Evolutionary conservation across 768 basidiomycete genomes (phyloP), one percentile per base, ranked within the genome.

Genomic region (Panaeolus papilionaceus): DNA sequence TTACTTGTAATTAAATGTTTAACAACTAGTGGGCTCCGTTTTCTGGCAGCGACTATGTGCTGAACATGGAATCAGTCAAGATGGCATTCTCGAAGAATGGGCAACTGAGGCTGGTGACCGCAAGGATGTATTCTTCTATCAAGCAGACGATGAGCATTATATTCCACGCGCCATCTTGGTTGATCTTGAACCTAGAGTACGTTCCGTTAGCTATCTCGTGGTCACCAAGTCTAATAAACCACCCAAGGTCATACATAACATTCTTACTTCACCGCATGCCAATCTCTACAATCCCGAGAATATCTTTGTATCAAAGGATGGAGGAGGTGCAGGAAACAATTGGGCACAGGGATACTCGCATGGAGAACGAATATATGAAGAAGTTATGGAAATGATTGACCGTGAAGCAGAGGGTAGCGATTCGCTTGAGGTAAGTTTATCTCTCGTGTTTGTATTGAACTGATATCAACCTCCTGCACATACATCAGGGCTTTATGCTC

Each of bases 61-160:
- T 18, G 98, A 99, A 80, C 98, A 99, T 79, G 98, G 98, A 18
- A 99, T 99, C 82, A 96, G 88, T 77, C 92, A 92, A 67, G 93
- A 96, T 72, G 98, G 98, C 37, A 94, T 95, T 67, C 89, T 99
- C 61, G 96, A 99, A 78, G 96, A 99, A 69, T 97, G 95, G 93
- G 96, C 96, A 6, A 93, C 92, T 1, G 95, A 96, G 73, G 94
- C 93, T 20, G 94, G 94, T 9, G 98, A 99, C 80, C 86, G 98
- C 72, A 99, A 99, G 76, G 98, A 99, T 80, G 97, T 98, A 33
- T 99, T 99, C 81, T 99, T 99, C 82, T 99, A 99, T 77, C 97
- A 99, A 78, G 98, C 98, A n/a, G 98, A 99, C 77, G 98, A 99
- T 75, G 98, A 99, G 77, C 96, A 98, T 74, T 99, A 99, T 79